These are phyloP conservation scores for Cyclocybe cylindracea DNA, from an alignment of 768 basidiomycete species.

Conservation along the genomic window DNA sequence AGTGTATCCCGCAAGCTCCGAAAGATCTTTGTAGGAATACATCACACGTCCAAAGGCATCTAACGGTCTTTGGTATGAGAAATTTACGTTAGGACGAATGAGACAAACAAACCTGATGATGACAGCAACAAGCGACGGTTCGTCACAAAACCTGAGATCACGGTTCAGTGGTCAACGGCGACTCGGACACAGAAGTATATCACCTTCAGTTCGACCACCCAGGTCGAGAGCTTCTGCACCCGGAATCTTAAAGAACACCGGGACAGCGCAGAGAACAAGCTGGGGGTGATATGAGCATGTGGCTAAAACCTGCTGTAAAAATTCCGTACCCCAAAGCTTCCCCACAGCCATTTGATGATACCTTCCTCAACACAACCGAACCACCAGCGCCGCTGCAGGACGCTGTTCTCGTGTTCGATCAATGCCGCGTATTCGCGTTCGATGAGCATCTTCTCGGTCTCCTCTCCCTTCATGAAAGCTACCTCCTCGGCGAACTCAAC, in stretches of 20 bases:
- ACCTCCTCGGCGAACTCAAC: slow-evolving; percentile 89
- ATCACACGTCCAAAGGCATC: slow-evolving; percentile 96
- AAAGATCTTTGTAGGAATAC: slow-evolving; percentile 97
- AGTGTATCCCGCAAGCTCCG: slow-evolving; percentile 95
- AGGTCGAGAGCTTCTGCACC: slow-evolving; percentile 69
- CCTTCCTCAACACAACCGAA: slow-evolving; percentile 93
- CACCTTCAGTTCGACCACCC: slow-evolving; percentile 89
- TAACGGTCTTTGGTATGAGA: slow-evolving; percentile 18
- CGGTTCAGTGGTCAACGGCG: background rate
- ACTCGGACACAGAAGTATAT: slow-evolving; percentile 2
- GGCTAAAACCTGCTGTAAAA: background rate
- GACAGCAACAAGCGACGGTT: slow-evolving; percentile 88
- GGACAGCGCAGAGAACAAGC: slow-evolving; percentile 89
- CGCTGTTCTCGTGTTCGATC: slow-evolving; percentile 82
- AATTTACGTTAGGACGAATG: background rate
- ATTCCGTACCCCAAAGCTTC: slow-evolving; percentile 79
- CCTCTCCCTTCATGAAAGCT: slow-evolving; percentile 86
- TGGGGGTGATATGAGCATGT: slow-evolving; percentile 24
- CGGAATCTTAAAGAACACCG: slow-evolving; percentile 87
- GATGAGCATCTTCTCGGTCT: slow-evolving; percentile 87
- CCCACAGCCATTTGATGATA: slow-evolving; percentile 97
- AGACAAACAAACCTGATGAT: slow-evolving; percentile 57
- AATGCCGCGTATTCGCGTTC: slow-evolving; percentile 87
- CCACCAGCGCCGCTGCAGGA: slow-evolving; percentile 82
- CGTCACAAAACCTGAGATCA: slow-evolving; percentile 85